phyloP scores from a whole-genome alignment of 2,329 filamentous ascomycete genomes.

The Nannizzia gypsea region DNA sequence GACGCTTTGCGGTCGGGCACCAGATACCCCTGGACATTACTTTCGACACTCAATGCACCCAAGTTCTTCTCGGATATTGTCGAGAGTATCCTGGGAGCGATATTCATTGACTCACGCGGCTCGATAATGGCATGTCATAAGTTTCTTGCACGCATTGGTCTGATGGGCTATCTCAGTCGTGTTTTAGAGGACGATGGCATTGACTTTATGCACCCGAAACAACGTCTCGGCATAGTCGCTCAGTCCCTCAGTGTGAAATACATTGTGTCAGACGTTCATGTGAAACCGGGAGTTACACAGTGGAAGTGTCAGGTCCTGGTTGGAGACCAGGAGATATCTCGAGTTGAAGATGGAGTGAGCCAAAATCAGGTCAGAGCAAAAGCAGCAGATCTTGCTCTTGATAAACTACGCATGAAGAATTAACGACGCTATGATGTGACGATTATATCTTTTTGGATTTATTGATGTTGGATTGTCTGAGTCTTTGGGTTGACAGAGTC shows the following conservation, averaged over 20 bases:
- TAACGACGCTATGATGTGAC: neutral
- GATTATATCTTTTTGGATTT: neutral
- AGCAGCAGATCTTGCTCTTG: conserved; percentile 45
- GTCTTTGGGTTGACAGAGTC: neutral
- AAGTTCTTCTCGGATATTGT: conserved; percentile 80
- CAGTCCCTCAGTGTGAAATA: conserved; percentile 46
- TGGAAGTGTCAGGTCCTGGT: conserved; percentile 40
- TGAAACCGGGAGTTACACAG: neutral
- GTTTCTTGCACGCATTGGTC: conserved; percentile 52
- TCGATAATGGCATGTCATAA: conserved; percentile 46
- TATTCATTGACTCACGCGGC: conserved; percentile 67
- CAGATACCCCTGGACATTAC: conserved; percentile 64
- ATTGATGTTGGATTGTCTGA: neutral
- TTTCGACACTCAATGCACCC: conserved; percentile 52
- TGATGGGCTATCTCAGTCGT: conserved; percentile 51
- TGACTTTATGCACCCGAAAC: conserved; percentile 51
- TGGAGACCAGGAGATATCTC: conserved; percentile 36
- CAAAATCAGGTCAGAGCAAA: conserved; percentile 44
- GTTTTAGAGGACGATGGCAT: conserved; percentile 47
- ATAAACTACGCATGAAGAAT: conserved; percentile 14
- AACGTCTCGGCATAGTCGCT: conserved; percentile 52
- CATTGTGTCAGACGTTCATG: conserved; percentile 12
- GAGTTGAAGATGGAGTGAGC: conserved; percentile 37
- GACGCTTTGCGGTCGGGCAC: conserved; percentile 39
- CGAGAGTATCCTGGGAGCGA: conserved; percentile 66